phyloP scores from a whole-genome alignment of 1,139 yeast genomes.

The Blastobotrys capitulatus region DNA sequence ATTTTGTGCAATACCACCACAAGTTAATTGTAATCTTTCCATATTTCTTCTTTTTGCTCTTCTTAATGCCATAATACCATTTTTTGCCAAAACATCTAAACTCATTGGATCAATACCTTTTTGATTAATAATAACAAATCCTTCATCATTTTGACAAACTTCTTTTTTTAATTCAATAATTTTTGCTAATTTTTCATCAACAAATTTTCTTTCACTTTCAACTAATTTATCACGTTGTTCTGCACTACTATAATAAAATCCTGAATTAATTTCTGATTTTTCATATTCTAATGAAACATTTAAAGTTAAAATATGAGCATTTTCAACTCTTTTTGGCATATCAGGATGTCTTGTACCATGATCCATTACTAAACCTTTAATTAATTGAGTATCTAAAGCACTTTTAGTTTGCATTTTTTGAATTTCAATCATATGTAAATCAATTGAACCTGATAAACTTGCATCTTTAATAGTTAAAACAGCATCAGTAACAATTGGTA shows the following conservation, averaged over 20 bases:
- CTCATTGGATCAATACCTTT: constrained; percentile 99
- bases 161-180: constrained; percentile 89
- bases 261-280: constrained; percentile 95
- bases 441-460: constrained; percentile 47
- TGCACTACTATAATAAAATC: constrained; percentile 90
- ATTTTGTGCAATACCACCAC: constrained; percentile 98
- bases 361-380: constrained; percentile 88
- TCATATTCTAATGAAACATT: constrained; percentile 96
- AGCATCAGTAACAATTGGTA: constrained; percentile 96
- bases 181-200: constrained; percentile 86
- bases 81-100: constrained; percentile 85
- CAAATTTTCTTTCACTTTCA: constrained; percentile 88
- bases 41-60: constrained; percentile 98
- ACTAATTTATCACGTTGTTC: constrained; percentile 96
- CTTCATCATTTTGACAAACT: constrained; percentile 73
- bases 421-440: constrained; percentile 95
- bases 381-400: constrained; percentile 74
- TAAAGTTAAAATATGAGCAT: constrained; percentile 79
- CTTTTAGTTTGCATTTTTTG: constrained; percentile 97
- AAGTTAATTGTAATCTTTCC: constrained; percentile 94
- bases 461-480: constrained; percentile 67
- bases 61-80: constrained; percentile 89
- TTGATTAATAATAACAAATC: constrained; percentile 94
- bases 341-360: constrained; percentile 99
- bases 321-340: constrained; percentile 85